These are phyloP conservation scores for Candida manassasensis DNA, from an alignment of 805 yeast genomes.

Conservation along the genomic window DNA sequence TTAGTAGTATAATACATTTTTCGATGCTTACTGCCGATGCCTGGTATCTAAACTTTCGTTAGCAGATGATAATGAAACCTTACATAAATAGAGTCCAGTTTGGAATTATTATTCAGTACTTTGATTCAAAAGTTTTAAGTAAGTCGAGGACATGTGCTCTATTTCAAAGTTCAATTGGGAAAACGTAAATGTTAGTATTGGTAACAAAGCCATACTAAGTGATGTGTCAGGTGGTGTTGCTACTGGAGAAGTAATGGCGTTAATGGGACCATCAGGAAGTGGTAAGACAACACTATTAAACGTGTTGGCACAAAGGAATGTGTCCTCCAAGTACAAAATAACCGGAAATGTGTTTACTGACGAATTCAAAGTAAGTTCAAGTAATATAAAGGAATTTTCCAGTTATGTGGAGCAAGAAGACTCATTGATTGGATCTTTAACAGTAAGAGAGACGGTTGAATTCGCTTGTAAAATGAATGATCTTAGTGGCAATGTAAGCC, in stretches of 20 bases:
- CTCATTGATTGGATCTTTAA: slow-evolving; percentile 17
- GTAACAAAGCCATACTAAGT: slow-evolving; percentile 13
- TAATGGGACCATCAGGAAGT: slow-evolving; percentile 42
- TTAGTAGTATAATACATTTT: too few species aligned
- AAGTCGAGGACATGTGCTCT: neutral
- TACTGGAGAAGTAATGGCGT: slow-evolving; percentile 28
- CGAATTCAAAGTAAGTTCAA: neutral
- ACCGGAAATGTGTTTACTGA: slow-evolving; percentile 6
- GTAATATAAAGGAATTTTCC: slow-evolving; percentile 7
- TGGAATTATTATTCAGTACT: too few species aligned
- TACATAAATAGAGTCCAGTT: too few species aligned
- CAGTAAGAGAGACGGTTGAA: slow-evolving; percentile 16
- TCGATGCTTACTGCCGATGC: too few species aligned
- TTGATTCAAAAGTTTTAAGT: too few species aligned
- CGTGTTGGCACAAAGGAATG: slow-evolving; percentile 49
- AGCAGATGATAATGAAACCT: too few species aligned
- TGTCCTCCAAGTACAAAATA: slow-evolving; percentile 2
- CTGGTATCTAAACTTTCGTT: too few species aligned
- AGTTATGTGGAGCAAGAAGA: slow-evolving; percentile 21
- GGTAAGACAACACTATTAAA: slow-evolving; percentile 39
- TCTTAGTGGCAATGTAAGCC: neutral
- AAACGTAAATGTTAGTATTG: slow-evolving; percentile 2
- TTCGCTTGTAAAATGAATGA: slow-evolving; percentile 8
- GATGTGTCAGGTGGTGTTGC: slow-evolving; percentile 23
- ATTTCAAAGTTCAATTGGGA: slow-evolving; percentile 6